phyloP scores from a whole-genome alignment of 2,329 filamentous ascomycete species.

The Claviceps spartinae region DNA sequence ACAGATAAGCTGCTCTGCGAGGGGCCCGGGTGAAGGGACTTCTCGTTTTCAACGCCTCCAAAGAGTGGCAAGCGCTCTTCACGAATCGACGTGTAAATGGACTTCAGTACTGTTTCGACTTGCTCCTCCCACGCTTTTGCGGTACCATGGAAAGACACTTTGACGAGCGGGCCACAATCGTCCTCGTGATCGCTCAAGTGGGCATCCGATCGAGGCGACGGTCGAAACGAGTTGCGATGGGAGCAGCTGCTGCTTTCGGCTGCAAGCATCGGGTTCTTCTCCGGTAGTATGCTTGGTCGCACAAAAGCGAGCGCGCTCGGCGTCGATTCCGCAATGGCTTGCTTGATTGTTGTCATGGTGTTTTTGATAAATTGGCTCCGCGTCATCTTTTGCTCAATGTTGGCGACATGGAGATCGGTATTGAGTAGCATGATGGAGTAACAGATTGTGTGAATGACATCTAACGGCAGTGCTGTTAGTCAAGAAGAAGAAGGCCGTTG shows the following conservation, averaged over 20 bases:
- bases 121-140: slow-evolving; percentile 77
- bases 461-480: slow-evolving; percentile 18
- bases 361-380: slow-evolving; percentile 90
- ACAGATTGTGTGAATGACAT: slow-evolving; percentile 93
- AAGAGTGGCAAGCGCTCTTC: slow-evolving; percentile 78
- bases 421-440: slow-evolving; percentile 93
- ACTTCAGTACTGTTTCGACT: slow-evolving; percentile 79
- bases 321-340: slow-evolving; percentile 59
- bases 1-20: slow-evolving; percentile 57
- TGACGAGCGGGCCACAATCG: slow-evolving; percentile 64
- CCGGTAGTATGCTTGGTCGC: slow-evolving; percentile 40
- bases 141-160: slow-evolving; percentile 58
- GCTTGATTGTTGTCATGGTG: slow-evolving; percentile 77
- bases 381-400: slow-evolving; percentile 96
- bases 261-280: slow-evolving; percentile 20
- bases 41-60: slow-evolving; percentile 43
- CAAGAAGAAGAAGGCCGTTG: not conserved
- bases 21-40: slow-evolving; percentile 20
- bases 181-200: slow-evolving; percentile 28
- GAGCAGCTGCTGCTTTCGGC: slow-evolving; percentile 26
- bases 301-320: slow-evolving; percentile 46
- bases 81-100: slow-evolving; percentile 82
- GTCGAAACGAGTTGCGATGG: slow-evolving; percentile 35
- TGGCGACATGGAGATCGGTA: slow-evolving; percentile 86
- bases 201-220: slow-evolving; percentile 33